phyloP scores from a whole-genome alignment of 768 basidiomycete species.

The Termitomyces sp. region DNA sequence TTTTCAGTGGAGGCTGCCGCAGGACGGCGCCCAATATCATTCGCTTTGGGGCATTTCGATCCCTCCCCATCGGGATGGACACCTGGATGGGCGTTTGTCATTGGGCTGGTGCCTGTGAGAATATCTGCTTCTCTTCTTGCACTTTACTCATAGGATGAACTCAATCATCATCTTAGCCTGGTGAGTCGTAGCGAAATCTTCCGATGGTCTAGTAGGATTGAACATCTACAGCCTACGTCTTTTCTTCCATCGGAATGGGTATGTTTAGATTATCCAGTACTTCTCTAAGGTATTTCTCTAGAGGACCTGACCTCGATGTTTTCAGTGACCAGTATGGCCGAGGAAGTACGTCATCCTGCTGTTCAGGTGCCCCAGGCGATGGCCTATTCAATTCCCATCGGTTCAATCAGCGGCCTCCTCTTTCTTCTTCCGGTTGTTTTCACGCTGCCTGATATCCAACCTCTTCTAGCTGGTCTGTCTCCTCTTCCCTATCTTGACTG shows the following conservation, averaged over 20 bases:
- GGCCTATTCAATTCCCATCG: slow-evolving; percentile 47
- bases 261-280: slow-evolving; percentile 6
- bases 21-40: slow-evolving; percentile 49
- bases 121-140: not conserved
- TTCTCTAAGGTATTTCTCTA: not conserved
- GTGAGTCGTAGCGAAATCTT: slow-evolving; percentile 13
- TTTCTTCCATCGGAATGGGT: slow-evolving; percentile 64
- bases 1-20: slow-evolving; percentile 52
- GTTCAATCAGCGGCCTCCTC: slow-evolving; percentile 43
- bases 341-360: slow-evolving; percentile 58
- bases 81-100: slow-evolving; percentile 65
- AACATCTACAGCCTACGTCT: slow-evolving; percentile 40
- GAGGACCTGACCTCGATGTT: not conserved
- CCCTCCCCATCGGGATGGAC: slow-evolving; percentile 61
- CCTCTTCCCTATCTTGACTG: not conserved
- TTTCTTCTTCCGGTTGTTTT: slow-evolving; percentile 62
- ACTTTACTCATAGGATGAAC: not conserved
- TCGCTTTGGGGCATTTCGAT: slow-evolving; percentile 55
- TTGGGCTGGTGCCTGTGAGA: slow-evolving; percentile 52
- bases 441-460: slow-evolving; percentile 53
- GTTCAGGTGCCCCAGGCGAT: slow-evolving; percentile 51
- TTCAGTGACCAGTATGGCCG: slow-evolving; percentile 61
- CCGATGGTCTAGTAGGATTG: not conserved
- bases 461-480: slow-evolving; percentile 42
- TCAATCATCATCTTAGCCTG: slow-evolving; percentile 22